These are phyloP conservation scores for Orbilia quercus DNA, from an alignment of 2,329 filamentous ascomycete species.

Conservation along the genomic window DNA sequence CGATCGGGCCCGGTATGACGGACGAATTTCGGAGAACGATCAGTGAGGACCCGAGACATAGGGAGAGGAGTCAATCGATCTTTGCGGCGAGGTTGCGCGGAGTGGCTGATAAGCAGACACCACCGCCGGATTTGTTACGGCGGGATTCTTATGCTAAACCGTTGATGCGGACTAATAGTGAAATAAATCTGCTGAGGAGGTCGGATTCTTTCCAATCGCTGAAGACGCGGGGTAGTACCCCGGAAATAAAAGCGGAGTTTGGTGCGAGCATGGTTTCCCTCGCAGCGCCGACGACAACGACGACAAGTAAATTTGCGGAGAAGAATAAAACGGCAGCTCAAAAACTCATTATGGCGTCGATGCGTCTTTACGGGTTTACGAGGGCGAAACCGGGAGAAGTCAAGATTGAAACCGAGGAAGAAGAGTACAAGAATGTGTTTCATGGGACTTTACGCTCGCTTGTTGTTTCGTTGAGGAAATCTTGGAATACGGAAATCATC, in stretches of 20 bases:
- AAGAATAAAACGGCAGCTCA: constrained; percentile 33
- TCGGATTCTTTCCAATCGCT: constrained; percentile 29
- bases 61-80: constrained; percentile 34
- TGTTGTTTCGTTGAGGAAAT: constrained; percentile 30
- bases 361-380: constrained; percentile 50
- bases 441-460: constrained; percentile 36
- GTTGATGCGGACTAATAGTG: constrained; percentile 8
- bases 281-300: neutral
- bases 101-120: constrained; percentile 29
- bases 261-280: neutral
- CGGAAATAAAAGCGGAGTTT: constrained; percentile 34
- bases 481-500: constrained; percentile 41
- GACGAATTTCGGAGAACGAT: constrained; percentile 39
- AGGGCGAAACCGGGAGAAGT: constrained; percentile 37
- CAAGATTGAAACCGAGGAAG: constrained; percentile 39
- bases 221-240: constrained; percentile 17
- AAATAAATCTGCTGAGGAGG: constrained; percentile 24
- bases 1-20: constrained; percentile 11
- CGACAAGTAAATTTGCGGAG: constrained; percentile 39
- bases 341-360: constrained; percentile 44
- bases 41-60: constrained; percentile 25
- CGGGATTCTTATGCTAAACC: constrained; percentile 33
- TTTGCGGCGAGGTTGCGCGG: constrained; percentile 33
- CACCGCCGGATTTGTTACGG: constrained; percentile 8
- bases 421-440: constrained; percentile 47